phyloP scores from a whole-genome alignment of 768 basidiomycete species.

The Pleurotus ostreatus region DNA sequence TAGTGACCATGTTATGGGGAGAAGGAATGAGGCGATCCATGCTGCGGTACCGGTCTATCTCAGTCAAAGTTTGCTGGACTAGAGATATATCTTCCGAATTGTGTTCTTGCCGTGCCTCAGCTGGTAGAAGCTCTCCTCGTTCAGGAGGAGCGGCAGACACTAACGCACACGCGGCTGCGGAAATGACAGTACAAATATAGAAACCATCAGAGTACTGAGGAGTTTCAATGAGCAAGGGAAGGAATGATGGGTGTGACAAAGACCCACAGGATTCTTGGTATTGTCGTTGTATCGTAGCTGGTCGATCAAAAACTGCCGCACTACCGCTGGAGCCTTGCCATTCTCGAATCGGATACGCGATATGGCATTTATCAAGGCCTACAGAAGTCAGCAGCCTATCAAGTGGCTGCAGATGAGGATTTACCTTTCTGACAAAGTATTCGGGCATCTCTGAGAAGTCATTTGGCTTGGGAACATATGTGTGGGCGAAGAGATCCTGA shows the following conservation, averaged over 20 bases:
- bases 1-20: constrained; percentile 88
- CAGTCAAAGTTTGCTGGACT: constrained; percentile 69
- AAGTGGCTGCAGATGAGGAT: constrained; percentile 13
- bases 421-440: constrained; percentile 92
- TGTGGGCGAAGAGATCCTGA: constrained; percentile 82
- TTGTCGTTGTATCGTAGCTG: constrained; percentile 96
- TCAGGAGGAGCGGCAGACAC: constrained; percentile 77
- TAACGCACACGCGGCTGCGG: constrained; percentile 74
- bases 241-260: not conserved
- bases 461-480: constrained; percentile 92
- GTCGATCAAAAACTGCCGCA: constrained; percentile 86
- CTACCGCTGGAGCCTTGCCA: constrained; percentile 81
- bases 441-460: constrained; percentile 89
- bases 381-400: constrained; percentile 6
- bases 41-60: constrained; percentile 88
- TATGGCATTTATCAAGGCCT: constrained; percentile 80
- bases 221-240: not conserved
- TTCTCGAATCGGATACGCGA: constrained; percentile 84
- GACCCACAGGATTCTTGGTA: constrained; percentile 76
- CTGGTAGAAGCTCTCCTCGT: constrained; percentile 70
- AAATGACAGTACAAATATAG: constrained; percentile 84
- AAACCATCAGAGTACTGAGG: constrained; percentile 84
- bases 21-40: constrained; percentile 96
- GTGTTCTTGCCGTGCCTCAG: constrained; percentile 63
- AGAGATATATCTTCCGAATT: constrained; percentile 67